Base-by-base conservation (phyloP, 139 green algal genomes). In the Chlamydomonas sp. region DNA sequence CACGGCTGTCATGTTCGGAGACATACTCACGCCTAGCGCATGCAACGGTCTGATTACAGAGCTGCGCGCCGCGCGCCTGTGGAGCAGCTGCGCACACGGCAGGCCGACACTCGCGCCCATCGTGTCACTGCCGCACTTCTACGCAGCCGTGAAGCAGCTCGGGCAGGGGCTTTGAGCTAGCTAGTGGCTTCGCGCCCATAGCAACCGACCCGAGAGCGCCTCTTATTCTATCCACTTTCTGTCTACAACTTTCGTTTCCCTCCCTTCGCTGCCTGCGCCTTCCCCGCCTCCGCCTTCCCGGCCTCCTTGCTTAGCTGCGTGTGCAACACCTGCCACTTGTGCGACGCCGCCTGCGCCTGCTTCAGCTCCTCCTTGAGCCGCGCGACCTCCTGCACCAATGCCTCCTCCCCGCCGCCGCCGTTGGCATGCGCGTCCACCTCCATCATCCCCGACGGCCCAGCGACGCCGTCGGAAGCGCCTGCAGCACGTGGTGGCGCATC, bases 1-100 rank as follows among this genome's bases (percentile, higher is more conserved):
- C 13, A 69, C 61, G 1, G 88, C 90, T 3, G 75, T 96, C 74
- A 96, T 93, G 90, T 96, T 95, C 74, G 88, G 87, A 0, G 81
- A 94, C 73, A 3, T n/a, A 29, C 83, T 96, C 31, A 22, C 10
- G 1, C 58, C 28, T 1, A 24, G 13, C 2, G 58, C 87, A 70
- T 87, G 83, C 57, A 48, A 59, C 1, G 31, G 48, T 0, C 79
- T 96, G 57, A 31, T 96, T 47, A 73, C 58, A 2, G 29, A 33
- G 1, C 65, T 96, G 48, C 36, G 37, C 1, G 3, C 3, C 0
- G 89, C 87, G 1, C 30, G 79, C 62, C 76, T 91, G 5, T 90
- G 79, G 67, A 80, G 84, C 70, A 77, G 69, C 47, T 96, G 90
- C 70, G 90, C 90, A 1, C 90, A 96, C 69, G 90, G 90, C 22